Base-by-base conservation (phyloP, 352 stramenopile species). In the Phytophthora brassicae region DNA sequence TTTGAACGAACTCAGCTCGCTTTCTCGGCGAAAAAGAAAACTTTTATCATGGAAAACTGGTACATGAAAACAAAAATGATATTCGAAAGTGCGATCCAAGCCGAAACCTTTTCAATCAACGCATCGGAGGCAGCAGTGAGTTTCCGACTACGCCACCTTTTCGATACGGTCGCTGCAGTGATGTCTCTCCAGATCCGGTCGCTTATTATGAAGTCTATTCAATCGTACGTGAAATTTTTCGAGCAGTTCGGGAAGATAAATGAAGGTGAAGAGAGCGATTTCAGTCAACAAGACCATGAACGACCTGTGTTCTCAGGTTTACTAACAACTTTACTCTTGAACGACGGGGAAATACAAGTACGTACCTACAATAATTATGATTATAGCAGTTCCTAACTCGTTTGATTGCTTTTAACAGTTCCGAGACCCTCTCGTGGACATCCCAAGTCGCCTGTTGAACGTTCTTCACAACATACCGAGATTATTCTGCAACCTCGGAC, bases 121-220 rank as follows among this genome's bases (percentile, higher is more conserved):
- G 60, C 50, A 13, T 70, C 65, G 1, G 59, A 61, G 31, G 56
- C 63, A 11, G 70, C 55, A 12, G 55, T 66, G 1, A 69, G 57
- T 20, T 43, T 70, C 9, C 56, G 73, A 0, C 36, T 75, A 29
- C 72, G 70, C 7, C 85, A 88, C 29, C 46, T 89, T 16, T 85
- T 94, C 17, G 77, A 89, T 39, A 71, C 76, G 0, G 67, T 92
- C n/a, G 75, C 69, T 0, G 75, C 74, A 36, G 66, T 91, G 31
- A 94, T 94, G 85, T 90, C 81, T 16, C 59, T 91, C 0, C 85
- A 94, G 56, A 66, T 91, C 9, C 77, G 83, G 2, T 74, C 78
- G 9, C 67, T 94, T 5, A 64, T 91, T 13, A 65, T 86, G 41
- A 84, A 83, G 31, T 91, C 85, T 0, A 81, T 92, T 17, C 53